Evolutionary conservation across 2,329 filamentous ascomycete species (phyloP), one percentile per base, ranked within the genome.

Genomic region (Chaetoscypha palmicola): DNA sequence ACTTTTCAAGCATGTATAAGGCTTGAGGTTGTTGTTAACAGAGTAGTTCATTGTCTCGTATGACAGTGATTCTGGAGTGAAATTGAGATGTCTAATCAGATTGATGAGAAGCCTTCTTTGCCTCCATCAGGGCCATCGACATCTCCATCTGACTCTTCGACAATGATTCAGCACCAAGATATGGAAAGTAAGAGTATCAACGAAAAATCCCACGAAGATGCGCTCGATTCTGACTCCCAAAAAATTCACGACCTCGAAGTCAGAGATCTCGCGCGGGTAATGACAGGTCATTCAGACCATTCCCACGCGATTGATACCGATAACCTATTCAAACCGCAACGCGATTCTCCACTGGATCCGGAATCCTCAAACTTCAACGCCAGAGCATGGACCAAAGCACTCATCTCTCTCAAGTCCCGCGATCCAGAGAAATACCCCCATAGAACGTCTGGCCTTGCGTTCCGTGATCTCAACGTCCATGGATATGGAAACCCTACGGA

Each of bases 401-500:
- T 38, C 3, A 11, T 38, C 8, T 14, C 21, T 17, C 36, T 38
- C 11, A 20, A 38, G 10, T 26, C 11, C 16, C 21, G 36, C 4
- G 36, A 38, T 3, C 36, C 21, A 14, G 22, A 35, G n/a, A 35
- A 35, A 20, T 35, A 35, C 20, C 33, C 17, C 19, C 24, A 28
- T 3, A 74, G 81, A 55, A 76, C 74, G 11, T 72, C 77, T 1
- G 82, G 83, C 36, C 70, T 87, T 34, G 70, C 73, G 39, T 86
- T 82, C 66, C 74, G 77, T 61, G 73, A 85, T 57, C 67, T 87
- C 44, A 84, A 76, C 48, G 79, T 85, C 4, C 77, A 79, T 57
- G 81, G 82, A 31, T 86, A 73, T 54, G 81, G 81, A 34, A 74
- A 73, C 31, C 69, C 76, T 1, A 84, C 81, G 1, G 82, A 86